Conservation (phyloP, 148 eudicot genomes). For the Heliamphora exappendiculata region DNA sequence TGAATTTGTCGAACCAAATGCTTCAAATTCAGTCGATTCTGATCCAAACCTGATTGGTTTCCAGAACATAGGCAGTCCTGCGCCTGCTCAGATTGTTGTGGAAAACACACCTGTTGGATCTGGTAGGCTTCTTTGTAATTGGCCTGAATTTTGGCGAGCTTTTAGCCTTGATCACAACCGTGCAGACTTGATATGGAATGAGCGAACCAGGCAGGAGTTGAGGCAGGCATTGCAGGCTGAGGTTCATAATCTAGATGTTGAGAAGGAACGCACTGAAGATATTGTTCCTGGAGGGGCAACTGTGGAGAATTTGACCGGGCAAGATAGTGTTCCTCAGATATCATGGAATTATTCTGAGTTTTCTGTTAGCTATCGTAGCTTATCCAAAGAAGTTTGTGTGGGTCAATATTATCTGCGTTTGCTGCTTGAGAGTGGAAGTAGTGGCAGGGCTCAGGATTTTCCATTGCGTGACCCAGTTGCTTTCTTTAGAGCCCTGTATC, state of each 20-base stretch:
- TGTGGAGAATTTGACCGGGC: conserved; percentile 38
- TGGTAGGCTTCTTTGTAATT: conserved; percentile 88
- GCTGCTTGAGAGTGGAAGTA: conserved; percentile 86
- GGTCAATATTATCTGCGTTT: conserved; percentile 94
- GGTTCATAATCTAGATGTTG: conserved; percentile 91
- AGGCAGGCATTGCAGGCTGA: conserved; percentile 85
- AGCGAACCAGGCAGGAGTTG: conserved; percentile 91
- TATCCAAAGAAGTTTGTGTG: conserved; percentile 98
- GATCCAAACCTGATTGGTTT: conserved; percentile 38
- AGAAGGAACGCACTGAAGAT: conserved; percentile 91
- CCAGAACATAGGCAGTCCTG: conserved; percentile 52
- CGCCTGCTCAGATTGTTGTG: conserved; percentile 96
- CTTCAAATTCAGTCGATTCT: conserved; percentile 29
- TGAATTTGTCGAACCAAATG: conserved; percentile 32
- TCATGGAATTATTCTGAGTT: conserved; percentile 97
- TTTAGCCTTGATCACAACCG: conserved; percentile 96
- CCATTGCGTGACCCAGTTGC: conserved; percentile 96
- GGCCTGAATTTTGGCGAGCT: conserved; percentile 99
- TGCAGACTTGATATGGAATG: conserved; percentile 98
- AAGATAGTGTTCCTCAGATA: conserved; percentile 69
- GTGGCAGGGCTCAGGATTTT: conserved; percentile 81
- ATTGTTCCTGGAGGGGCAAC: conserved; percentile 66
- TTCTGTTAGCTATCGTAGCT: conserved; percentile 76
- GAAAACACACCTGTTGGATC: conserved; percentile 89
- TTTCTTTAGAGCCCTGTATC: conserved; percentile 93